Percentiles rank a stretch among this genome's conserved stretches.
phyloP scores from a whole-genome alignment of 306 rosid species.

The Benincasa hispida region DNA sequence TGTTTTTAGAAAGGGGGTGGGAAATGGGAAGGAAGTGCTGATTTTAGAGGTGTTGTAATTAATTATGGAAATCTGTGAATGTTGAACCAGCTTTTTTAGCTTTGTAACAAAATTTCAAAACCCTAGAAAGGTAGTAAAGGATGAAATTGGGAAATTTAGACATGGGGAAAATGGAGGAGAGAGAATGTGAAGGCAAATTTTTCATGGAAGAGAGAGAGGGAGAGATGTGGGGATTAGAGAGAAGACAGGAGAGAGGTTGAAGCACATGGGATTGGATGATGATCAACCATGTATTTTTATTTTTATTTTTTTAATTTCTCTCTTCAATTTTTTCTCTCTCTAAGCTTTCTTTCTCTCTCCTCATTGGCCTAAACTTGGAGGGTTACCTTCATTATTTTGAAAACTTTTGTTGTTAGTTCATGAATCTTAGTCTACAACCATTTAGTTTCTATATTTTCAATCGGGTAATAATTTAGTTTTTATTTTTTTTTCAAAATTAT shows the following conservation, averaged over 20 bases:
- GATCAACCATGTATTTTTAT: neutral
- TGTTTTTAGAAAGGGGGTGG: conserved; percentile 5
- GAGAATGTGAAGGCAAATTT: neutral
- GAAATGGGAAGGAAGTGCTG: conserved; percentile 12
- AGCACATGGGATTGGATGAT: conserved; percentile 8
- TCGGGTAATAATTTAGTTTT: too few relatives aligned
- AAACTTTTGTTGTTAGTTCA: too few relatives aligned
- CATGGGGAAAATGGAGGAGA: conserved; percentile 11
- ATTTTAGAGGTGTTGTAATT: conserved; percentile 5
- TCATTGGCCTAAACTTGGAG: neutral
- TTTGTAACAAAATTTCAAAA: conserved; percentile 38
- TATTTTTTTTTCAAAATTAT: too few relatives aligned
- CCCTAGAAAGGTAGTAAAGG: conserved; percentile 52
- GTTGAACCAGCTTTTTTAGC: conserved; percentile 44
- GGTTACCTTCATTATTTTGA: neutral
- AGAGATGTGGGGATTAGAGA: neutral
- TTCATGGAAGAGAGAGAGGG: neutral
- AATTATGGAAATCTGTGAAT: conserved; percentile 28
- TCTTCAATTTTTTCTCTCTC: neutral
- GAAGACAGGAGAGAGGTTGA: conserved; percentile 4
- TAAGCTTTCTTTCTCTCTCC: neutral
- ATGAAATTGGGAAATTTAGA: conserved; percentile 15
- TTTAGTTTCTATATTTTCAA: too few relatives aligned
- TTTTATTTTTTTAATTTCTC: neutral
- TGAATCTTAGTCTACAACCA: too few relatives aligned